Percentiles rank a stretch among this genome's conserved stretches.
These are phyloP conservation scores for Dalechampia spathulata DNA, from an alignment of 441 rosid genomes.

Conservation along the genomic window DNA sequence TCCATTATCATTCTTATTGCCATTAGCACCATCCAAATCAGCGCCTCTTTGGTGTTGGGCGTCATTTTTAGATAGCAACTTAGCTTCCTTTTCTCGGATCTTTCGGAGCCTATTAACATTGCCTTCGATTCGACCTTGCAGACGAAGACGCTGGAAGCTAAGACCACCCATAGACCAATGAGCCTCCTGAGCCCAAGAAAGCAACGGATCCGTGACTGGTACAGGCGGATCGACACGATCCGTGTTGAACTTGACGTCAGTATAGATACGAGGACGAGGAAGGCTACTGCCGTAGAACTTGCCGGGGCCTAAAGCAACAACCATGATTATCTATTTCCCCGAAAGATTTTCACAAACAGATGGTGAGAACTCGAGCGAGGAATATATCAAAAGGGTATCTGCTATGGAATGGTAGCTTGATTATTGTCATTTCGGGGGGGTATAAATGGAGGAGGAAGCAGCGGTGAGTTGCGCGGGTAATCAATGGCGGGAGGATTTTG, in stretches of 20 bases:
- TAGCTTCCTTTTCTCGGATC: slow-evolving; percentile 32
- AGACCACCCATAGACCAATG: slow-evolving; percentile 99
- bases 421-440: background rate
- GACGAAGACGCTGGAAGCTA: slow-evolving; percentile 70
- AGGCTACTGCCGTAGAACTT: slow-evolving; percentile 90
- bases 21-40: slow-evolving; percentile 4
- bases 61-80: background rate
- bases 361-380: background rate
- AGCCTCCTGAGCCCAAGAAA: slow-evolving; percentile 86
- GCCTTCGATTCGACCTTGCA: slow-evolving; percentile 89
- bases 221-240: slow-evolving; percentile 66
- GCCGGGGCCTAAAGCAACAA: slow-evolving; percentile 46
- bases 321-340: slow-evolving; percentile 37
- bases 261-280: slow-evolving; percentile 77
- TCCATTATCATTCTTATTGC: background rate
- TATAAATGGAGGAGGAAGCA: too few species aligned
- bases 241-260: slow-evolving; percentile 32
- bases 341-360: slow-evolving; percentile 8
- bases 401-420: too few species aligned
- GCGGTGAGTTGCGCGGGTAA: too few species aligned
- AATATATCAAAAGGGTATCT: too few species aligned
- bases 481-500: too few species aligned
- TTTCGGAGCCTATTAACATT: slow-evolving; percentile 44
- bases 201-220: slow-evolving; percentile 62
- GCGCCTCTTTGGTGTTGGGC: background rate